phyloP scores from a whole-genome alignment of 208 protist species.

The Polymyxa betae region DNA sequence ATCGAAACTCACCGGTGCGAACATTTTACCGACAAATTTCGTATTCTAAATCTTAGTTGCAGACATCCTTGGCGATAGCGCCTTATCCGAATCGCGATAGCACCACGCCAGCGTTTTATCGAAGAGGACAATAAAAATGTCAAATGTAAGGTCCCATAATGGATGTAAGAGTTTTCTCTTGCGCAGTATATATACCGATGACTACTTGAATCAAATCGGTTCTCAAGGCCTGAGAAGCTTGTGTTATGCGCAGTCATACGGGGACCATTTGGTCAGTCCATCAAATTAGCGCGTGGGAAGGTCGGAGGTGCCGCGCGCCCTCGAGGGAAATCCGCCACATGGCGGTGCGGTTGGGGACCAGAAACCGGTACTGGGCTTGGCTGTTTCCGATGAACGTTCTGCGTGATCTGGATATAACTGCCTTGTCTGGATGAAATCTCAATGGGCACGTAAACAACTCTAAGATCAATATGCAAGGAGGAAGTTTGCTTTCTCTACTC shows the following conservation, averaged over 20 bases:
- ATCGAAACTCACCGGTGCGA: no score
- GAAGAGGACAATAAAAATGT: no score
- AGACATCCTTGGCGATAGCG: no score
- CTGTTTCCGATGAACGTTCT: background rate
- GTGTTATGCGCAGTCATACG: background rate
- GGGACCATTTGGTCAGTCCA: background rate
- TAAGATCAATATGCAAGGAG: background rate
- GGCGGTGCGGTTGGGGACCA: background rate
- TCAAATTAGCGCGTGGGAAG: background rate
- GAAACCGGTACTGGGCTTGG: background rate
- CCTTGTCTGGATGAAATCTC: background rate
- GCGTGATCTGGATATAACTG: background rate
- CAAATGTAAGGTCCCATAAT: background rate
- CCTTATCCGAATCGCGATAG: no score
- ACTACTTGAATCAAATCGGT: background rate
- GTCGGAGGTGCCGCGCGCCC: background rate
- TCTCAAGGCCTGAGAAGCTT: background rate
- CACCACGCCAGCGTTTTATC: no score
- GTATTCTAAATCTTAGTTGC: no score
- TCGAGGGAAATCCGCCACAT: background rate
- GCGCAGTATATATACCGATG: background rate
- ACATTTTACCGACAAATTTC: no score
- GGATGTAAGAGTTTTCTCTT: background rate
- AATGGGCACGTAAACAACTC: background rate
- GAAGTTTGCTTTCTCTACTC: background rate